These are phyloP conservation scores for Urostyla sp. DNA, from an alignment of 73 alveolate genomes.

Conservation along the genomic window DNA sequence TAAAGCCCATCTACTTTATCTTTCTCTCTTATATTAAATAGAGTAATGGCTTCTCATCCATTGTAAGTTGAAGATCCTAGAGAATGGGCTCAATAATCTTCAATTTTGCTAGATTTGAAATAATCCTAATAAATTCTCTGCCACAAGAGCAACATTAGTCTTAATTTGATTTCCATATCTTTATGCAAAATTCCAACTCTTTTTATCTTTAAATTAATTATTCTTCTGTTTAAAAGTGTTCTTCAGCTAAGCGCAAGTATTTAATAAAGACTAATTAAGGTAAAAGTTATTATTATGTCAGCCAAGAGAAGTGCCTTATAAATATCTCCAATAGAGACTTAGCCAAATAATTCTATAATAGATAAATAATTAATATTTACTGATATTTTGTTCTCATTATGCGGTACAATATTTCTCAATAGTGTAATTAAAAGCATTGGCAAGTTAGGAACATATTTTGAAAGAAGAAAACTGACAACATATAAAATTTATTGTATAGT, in stretches of 20 bases:
- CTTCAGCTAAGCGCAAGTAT: constrained; percentile 20
- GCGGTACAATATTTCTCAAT: constrained; percentile 11
- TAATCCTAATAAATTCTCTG: constrained; percentile 25
- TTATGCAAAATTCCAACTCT: constrained; percentile 15
- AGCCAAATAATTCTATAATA: neutral
- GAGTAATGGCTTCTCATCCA: constrained; percentile 12
- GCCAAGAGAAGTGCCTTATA: constrained; percentile 10
- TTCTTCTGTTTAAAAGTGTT: constrained; percentile 6
- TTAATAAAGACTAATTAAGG: constrained; percentile 6
- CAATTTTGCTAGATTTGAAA: neutral
- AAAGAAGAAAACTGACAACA: neutral
- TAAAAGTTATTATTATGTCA: neutral
- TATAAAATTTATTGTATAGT: constrained; percentile 4
- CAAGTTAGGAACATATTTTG: constrained; percentile 1
- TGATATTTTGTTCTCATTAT: constrained; percentile 1
- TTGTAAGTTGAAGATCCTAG: neutral
- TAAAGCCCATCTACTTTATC: neutral
- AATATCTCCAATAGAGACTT: neutral
- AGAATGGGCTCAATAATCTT: neutral
- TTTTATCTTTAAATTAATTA: neutral
- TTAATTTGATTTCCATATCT: constrained; percentile 30
- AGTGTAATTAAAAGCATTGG: neutral
- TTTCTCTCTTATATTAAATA: neutral
- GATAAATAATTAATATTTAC: constrained; percentile 3
- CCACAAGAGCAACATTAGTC: constrained; percentile 37